Evolutionary conservation across 2,329 filamentous ascomycete species (phyloP).

Genomic region (Ascochyta koolunga): DNA sequence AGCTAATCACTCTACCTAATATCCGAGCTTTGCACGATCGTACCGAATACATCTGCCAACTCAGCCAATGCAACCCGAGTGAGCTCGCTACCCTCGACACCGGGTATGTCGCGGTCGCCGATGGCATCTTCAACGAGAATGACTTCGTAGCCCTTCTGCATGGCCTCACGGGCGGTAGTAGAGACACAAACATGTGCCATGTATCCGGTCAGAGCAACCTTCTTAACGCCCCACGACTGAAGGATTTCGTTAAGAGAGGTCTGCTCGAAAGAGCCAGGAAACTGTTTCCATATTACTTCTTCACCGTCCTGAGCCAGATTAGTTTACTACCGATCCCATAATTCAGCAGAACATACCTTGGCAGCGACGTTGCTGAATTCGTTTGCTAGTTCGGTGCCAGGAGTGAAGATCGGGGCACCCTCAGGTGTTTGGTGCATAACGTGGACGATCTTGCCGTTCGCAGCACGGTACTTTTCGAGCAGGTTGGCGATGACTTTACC

Average conservation of each 20-base stretch:
- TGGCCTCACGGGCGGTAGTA: conserved; percentile 66
- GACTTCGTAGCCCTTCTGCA: conserved; percentile 68
- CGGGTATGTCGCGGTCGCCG: conserved; percentile 71
- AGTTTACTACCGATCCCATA: not conserved
- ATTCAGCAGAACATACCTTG: conserved; percentile 16
- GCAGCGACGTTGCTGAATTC: conserved; percentile 67
- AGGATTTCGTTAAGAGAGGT: conserved; percentile 65
- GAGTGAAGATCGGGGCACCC: conserved; percentile 70
- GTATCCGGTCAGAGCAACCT: conserved; percentile 67
- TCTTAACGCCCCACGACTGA: conserved; percentile 58
- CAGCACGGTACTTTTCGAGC: conserved; percentile 65
- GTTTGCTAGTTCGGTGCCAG: conserved; percentile 63
- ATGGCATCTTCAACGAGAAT: conserved; percentile 66
- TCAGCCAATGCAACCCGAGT: conserved; percentile 59
- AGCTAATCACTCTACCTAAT: conserved; percentile 42
- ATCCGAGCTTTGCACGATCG: conserved; percentile 60
- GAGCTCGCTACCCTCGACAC: conserved; percentile 62
- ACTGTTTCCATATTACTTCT: conserved; percentile 62
- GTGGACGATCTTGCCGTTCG: conserved; percentile 63
- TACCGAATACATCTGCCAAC: conserved; percentile 68
- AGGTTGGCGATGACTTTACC: conserved; percentile 63
- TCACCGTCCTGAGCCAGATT: conserved; percentile 54
- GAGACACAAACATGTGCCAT: conserved; percentile 71
- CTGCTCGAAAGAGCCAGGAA: conserved; percentile 65
- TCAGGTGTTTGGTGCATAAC: conserved; percentile 65